These are phyloP conservation scores for Trichoderma afroharzianum DNA, from an alignment of 2,329 filamentous ascomycete species.

Conservation along the genomic window DNA sequence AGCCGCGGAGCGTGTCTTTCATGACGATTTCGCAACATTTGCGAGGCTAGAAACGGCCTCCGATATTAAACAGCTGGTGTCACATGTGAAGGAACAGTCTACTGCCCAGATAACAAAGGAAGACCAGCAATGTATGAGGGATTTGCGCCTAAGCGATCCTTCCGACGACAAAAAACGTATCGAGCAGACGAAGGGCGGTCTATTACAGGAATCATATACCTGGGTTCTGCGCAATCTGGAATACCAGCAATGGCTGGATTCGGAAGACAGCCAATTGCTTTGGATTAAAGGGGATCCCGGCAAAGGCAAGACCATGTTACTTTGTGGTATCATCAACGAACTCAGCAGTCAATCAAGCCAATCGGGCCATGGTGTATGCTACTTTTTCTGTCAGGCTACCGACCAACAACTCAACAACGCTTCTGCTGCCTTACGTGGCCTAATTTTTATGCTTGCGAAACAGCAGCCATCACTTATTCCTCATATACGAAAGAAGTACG, in stretches of 20 bases:
- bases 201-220: constrained; percentile 30
- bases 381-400: constrained; percentile 17
- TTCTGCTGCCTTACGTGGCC: constrained; percentile 38
- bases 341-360: not conserved
- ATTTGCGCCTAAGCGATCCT: constrained; percentile 28
- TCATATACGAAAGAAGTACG: constrained; percentile 36
- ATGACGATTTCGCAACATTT: constrained; percentile 19
- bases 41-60: not conserved
- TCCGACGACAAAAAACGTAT: constrained; percentile 33
- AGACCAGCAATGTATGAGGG: constrained; percentile 22
- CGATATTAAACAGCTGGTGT: constrained; percentile 18
- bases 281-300: constrained; percentile 40
- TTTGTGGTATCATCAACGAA: constrained; percentile 34
- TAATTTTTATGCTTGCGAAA: constrained; percentile 39
- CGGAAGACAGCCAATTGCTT: constrained; percentile 26
- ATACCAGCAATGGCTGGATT: constrained; percentile 23
- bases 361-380: constrained; percentile 13
- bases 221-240: constrained; percentile 33
- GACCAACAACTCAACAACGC: constrained; percentile 37
- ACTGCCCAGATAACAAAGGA: constrained; percentile 17
- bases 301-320: constrained; percentile 44
- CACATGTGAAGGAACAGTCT: constrained; percentile 5
- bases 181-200: constrained; percentile 32
- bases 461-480: constrained; percentile 32
- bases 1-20: constrained; percentile 25